phyloP scores from a whole-genome alignment of 2,329 filamentous ascomycete genomes.

The Penicillium sp. region DNA sequence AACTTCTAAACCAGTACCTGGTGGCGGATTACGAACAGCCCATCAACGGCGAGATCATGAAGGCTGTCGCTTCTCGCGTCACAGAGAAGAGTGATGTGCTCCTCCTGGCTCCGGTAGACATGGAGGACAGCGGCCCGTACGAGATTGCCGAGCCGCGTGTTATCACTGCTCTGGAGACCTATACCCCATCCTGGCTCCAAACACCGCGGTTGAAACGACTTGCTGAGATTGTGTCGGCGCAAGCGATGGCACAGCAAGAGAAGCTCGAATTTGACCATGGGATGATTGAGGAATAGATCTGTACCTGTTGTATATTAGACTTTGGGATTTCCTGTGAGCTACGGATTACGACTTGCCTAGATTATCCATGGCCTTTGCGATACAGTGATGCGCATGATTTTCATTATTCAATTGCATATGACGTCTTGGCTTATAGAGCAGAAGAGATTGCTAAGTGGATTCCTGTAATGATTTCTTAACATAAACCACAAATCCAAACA shows the following conservation, averaged over 20 bases:
- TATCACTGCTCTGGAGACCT: slow-evolving; percentile 95
- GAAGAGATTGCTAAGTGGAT: not conserved
- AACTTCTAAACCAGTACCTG: slow-evolving; percentile 96
- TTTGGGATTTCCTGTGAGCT: slow-evolving; percentile 23
- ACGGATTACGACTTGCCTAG: slow-evolving; percentile 27
- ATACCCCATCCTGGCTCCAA: slow-evolving; percentile 97
- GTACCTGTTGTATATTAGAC: slow-evolving; percentile 28
- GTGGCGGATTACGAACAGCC: slow-evolving; percentile 99
- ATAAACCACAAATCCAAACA: not conserved
- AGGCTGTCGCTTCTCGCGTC: slow-evolving; percentile 92
- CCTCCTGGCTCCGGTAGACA: slow-evolving; percentile 89
- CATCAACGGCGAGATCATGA: slow-evolving; percentile 99
- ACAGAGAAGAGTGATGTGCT: slow-evolving; percentile 98
- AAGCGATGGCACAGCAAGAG: slow-evolving; percentile 94
- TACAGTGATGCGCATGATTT: slow-evolving; percentile 26
- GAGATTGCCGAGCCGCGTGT: slow-evolving; percentile 96
- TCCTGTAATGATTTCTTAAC: not conserved
- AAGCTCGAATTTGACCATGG: slow-evolving; percentile 59
- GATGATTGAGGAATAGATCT: slow-evolving; percentile 24
- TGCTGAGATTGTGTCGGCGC: slow-evolving; percentile 95
- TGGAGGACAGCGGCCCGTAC: slow-evolving; percentile 98
- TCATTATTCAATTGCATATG: slow-evolving; percentile 13
- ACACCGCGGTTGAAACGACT: slow-evolving; percentile 90
- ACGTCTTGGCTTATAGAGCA: slow-evolving; percentile 7
- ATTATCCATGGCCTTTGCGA: slow-evolving; percentile 18